Percentiles rank a stretch among this genome's conserved stretches.
Evolutionary conservation across 169 alveolate genomes (phyloP).

Genomic region (Neospora caninum): DNA sequence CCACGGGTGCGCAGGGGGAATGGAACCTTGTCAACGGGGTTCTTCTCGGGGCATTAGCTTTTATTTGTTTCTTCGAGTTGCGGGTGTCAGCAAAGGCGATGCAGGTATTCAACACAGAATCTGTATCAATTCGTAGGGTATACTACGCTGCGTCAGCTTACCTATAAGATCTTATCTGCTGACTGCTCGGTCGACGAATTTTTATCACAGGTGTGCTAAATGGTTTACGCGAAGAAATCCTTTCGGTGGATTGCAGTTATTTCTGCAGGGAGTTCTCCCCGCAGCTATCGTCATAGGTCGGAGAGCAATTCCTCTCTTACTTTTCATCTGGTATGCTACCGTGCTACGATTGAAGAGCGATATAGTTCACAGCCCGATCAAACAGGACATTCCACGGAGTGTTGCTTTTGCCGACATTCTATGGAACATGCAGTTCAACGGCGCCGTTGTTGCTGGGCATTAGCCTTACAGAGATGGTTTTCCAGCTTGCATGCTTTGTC

Average conservation of each 20-base stretch:
- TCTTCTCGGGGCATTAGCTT: not conserved
- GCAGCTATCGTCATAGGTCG: not conserved
- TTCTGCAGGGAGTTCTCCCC: not conserved
- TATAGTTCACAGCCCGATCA: no score
- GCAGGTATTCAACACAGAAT: not conserved
- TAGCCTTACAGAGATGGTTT: not conserved
- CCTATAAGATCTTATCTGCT: not conserved
- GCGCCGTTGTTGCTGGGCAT: not conserved
- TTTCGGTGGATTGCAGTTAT: no score
- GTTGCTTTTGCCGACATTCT: not conserved
- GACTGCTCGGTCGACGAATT: not conserved
- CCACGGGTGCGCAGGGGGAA: not conserved
- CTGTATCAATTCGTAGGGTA: not conserved
- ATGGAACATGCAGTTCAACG: not conserved
- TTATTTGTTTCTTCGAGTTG: not conserved
- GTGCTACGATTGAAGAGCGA: not conserved
- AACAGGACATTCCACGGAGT: not conserved
- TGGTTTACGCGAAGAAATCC: no score
- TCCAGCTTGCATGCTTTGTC: constrained; percentile 1
- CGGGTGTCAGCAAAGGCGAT: not conserved
- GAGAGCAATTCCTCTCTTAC: not conserved
- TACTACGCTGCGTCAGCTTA: not conserved
- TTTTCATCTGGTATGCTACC: not conserved
- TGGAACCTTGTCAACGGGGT: not conserved
- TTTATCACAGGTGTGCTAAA: not conserved